Evolutionary conservation across 148 eudicot genomes (phyloP), one percentile per base, ranked within the genome.

Genomic region (Polygonum maritimum): DNA sequence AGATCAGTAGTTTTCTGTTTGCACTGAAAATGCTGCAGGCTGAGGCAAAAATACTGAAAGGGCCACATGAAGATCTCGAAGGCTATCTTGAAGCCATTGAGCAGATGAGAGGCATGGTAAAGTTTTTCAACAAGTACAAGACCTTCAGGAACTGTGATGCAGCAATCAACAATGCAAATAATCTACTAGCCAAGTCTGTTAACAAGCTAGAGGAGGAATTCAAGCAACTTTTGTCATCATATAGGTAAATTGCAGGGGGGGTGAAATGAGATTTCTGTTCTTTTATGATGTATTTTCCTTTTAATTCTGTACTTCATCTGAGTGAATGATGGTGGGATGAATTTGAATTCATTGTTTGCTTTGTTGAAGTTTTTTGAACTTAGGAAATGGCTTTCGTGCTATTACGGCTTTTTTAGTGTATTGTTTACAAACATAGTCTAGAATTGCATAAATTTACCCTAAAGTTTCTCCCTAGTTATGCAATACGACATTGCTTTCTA

Each of bases 201-300:
- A 89, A 88, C 72, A 96, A 96, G 89, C 90, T 96, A 81, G 99
- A 92, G 87, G 98, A 96, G 70, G 98, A 96, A 81, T 96, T 89
- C 82, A 96, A 83, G 76, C 95, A 91, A 78, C 89, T 91, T 58
- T 83, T 96, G 51, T 79, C 84, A 72, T 82, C 89, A 49, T 92
- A 96, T 83, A 92, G 99, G 99, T 96, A 79, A 36, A 65, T 62
- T 65, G 44, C 35, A 26, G 60, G 60, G 21, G 21, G 60, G 26
- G 21, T 58, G 36, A 21, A 60, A 26, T 26, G 3, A 60, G 69
- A 60, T 26, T 13, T 60, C 16, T 12, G 5, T 26, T 60, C 26
- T 54, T 54, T 6, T 60, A 12, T 60, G 69, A 26, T 60, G 13
- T 58, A 12, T 6, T 8, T 60, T 60, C 69, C 38, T 10, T 31